Evolutionary conservation across 2,329 filamentous ascomycete species (phyloP).

Genomic region (Fusarium aywerte): DNA sequence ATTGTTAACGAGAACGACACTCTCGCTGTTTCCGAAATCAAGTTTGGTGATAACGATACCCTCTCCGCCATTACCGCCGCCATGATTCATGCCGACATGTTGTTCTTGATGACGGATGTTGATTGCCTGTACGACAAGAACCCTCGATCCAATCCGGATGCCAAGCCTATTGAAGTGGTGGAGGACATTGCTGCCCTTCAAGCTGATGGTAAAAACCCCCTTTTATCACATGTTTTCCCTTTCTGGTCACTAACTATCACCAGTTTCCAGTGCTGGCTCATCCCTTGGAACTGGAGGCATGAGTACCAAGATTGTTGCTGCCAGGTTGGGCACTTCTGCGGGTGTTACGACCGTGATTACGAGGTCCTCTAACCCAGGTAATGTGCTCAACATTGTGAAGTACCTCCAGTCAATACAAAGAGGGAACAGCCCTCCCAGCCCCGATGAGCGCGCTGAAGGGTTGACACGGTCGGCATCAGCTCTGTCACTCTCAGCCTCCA

Average conservation of each 20-base stretch:
- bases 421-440: constrained; percentile 32
- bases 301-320: constrained; percentile 96
- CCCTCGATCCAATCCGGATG: constrained; percentile 84
- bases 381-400: constrained; percentile 86
- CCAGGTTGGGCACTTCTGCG: constrained; percentile 89
- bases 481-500: constrained; percentile 48
- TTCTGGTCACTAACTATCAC: constrained; percentile 28
- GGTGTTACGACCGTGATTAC: constrained; percentile 97
- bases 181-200: constrained; percentile 85
- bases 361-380: constrained; percentile 90
- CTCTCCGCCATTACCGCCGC: constrained; percentile 95
- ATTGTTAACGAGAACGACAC: constrained; percentile 99
- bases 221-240: neutral
- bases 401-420: constrained; percentile 58
- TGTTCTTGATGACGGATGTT: constrained; percentile 99
- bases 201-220: constrained; percentile 73
- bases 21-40: constrained; percentile 95
- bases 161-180: constrained; percentile 89
- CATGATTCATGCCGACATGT: constrained; percentile 95
- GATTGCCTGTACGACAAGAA: constrained; percentile 98
- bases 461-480: constrained; percentile 58
- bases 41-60: constrained; percentile 99
- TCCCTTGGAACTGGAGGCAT: constrained; percentile 93
- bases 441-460: constrained; percentile 49
- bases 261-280: constrained; percentile 89